Conservation (phyloP, 768 basidiomycete species). For the Mycena pura region DNA sequence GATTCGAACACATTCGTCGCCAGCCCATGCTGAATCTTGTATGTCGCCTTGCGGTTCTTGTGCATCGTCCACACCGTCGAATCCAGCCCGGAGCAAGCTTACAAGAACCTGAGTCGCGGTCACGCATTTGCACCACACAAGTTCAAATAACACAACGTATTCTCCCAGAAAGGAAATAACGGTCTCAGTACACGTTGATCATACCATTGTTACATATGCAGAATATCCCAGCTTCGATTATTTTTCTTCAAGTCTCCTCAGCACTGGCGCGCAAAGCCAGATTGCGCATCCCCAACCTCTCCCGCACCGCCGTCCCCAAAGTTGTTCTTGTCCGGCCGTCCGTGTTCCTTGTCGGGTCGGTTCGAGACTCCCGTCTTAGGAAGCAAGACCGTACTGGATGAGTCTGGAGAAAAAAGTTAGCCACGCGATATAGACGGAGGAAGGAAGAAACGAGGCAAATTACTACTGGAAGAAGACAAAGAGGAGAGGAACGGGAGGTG, state of each 20-base stretch:
- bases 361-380: conserved; percentile 26
- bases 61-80: no score
- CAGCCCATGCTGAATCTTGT: conserved; percentile 5
- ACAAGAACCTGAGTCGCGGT: no score
- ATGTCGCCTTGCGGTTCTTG: conserved; percentile 21
- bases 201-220: background rate
- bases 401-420: conserved; percentile 10
- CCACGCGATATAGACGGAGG: background rate
- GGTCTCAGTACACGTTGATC: background rate
- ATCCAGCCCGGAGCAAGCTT: no score
- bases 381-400: conserved; percentile 34
- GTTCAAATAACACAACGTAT: conserved; percentile 4
- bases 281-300: conserved; percentile 34
- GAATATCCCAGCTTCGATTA: background rate
- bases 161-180: background rate
- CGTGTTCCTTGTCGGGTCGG: conserved; percentile 49
- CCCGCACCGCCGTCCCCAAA: conserved; percentile 41
- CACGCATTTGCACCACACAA: no score
- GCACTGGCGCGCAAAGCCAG: conserved; percentile 49
- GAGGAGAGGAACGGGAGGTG: background rate
- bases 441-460: background rate
- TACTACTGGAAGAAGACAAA: conserved; percentile 1
- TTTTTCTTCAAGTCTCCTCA: conserved; percentile 27
- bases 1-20: conserved; percentile 8
- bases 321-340: conserved; percentile 47